These are phyloP conservation scores for Suillus subalutaceus DNA, from an alignment of 768 basidiomycete species.

Conservation along the genomic window DNA sequence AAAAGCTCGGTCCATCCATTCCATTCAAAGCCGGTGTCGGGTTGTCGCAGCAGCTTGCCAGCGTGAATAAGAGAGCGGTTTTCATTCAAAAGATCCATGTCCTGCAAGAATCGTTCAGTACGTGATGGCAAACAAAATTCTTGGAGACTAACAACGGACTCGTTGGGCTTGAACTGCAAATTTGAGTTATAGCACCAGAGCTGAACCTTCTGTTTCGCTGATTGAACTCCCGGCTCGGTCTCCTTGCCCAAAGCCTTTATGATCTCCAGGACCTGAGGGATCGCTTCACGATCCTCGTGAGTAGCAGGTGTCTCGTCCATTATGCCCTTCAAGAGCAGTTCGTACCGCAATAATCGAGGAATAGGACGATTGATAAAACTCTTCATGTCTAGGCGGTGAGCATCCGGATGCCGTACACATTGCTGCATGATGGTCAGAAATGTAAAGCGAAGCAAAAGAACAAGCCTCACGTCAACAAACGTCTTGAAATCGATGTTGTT, in stretches of 20 bases:
- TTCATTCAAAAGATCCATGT: slow-evolving; percentile 88
- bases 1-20: slow-evolving; percentile 90
- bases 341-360: slow-evolving; percentile 86
- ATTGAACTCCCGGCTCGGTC: slow-evolving; percentile 83
- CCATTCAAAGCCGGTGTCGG: slow-evolving; percentile 87
- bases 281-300: slow-evolving; percentile 81
- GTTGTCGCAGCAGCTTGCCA: slow-evolving; percentile 82
- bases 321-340: slow-evolving; percentile 80
- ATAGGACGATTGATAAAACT: slow-evolving; percentile 92
- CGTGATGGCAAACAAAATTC: background rate
- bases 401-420: slow-evolving; percentile 67
- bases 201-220: slow-evolving; percentile 87
- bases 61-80: slow-evolving; percentile 83
- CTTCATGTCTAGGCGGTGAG: slow-evolving; percentile 88
- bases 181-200: slow-evolving; percentile 85
- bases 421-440: slow-evolving; percentile 32
- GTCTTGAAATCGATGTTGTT: slow-evolving; percentile 78
- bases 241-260: slow-evolving; percentile 87
- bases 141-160: slow-evolving; percentile 52
- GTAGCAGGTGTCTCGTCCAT: slow-evolving; percentile 71
- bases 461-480: slow-evolving; percentile 71
- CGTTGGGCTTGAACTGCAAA: slow-evolving; percentile 78
- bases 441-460: background rate
- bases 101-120: slow-evolving; percentile 38
- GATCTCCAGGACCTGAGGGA: slow-evolving; percentile 85